A percentile compares a stretch with the other conserved stretches of the same genome.
Conservation (phyloP, 2,329 filamentous ascomycete species). For the Epichloe gansuensis region DNA sequence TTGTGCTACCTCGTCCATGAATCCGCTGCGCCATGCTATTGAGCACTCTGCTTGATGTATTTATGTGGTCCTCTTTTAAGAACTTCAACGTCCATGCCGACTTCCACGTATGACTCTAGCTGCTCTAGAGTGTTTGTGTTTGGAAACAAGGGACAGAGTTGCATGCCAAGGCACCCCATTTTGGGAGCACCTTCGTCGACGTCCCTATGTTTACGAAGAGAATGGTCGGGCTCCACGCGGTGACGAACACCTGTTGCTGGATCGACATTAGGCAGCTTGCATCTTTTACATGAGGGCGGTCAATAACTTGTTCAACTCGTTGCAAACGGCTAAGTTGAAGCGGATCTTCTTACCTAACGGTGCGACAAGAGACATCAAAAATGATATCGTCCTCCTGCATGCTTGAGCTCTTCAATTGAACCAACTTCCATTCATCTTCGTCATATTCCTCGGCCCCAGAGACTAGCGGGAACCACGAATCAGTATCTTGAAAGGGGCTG, state of each 20-base stretch:
- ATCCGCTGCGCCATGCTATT: not conserved
- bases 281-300: conserved; percentile 25
- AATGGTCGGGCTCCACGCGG: conserved; percentile 41
- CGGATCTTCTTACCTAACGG: conserved; percentile 37
- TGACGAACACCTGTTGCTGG: conserved; percentile 46
- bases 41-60: conserved; percentile 19
- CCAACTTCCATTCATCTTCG: conserved; percentile 57
- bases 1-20: not conserved
- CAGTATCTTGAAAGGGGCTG: conserved; percentile 1
- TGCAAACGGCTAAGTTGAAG: not conserved
- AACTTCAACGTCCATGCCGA: conserved; percentile 44
- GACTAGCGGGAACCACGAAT: conserved; percentile 26
- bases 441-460: conserved; percentile 51
- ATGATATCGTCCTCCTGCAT: conserved; percentile 9
- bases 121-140: conserved; percentile 13
- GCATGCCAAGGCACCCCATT: conserved; percentile 51
- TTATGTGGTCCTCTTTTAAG: conserved; percentile 33
- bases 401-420: conserved; percentile 38
- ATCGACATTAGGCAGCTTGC: conserved; percentile 61
- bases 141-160: conserved; percentile 45
- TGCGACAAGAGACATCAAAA: conserved; percentile 51
- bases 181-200: conserved; percentile 48
- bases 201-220: conserved; percentile 44
- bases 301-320: not conserved
- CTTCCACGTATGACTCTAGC: conserved; percentile 35